Evolutionary conservation across 345 rosid species (phyloP).

Genomic region (Mercurialis annua): DNA sequence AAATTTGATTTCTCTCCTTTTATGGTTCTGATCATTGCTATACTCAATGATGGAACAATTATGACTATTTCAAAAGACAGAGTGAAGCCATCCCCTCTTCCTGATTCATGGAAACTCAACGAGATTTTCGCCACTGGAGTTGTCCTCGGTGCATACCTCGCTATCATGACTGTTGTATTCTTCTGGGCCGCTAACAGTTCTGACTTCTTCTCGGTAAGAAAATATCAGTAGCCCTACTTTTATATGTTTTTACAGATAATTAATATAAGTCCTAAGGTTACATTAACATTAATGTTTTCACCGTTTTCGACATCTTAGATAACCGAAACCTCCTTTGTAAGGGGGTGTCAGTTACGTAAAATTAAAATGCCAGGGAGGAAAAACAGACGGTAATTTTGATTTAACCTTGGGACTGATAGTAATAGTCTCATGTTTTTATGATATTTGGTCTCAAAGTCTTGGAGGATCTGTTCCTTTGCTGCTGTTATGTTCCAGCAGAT

Average conservation of each 20-base stretch:
- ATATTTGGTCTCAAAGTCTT: neutral
- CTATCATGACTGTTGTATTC: slow-evolving; percentile 84
- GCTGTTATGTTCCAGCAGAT: neutral
- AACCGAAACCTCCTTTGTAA: too few relatives aligned
- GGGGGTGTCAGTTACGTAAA: too few relatives aligned
- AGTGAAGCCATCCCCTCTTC: slow-evolving; percentile 82
- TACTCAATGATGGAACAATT: slow-evolving; percentile 83
- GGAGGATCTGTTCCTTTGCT: neutral
- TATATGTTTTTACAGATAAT: too few relatives aligned
- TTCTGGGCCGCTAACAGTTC: slow-evolving; percentile 65
- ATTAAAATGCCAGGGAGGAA: too few relatives aligned
- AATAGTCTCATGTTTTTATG: neutral
- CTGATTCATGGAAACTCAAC: slow-evolving; percentile 85
- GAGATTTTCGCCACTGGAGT: slow-evolving; percentile 87
- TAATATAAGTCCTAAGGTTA: too few relatives aligned
- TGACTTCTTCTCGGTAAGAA: slow-evolving; percentile 73
- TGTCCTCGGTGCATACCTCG: slow-evolving; percentile 77
- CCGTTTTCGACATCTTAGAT: too few relatives aligned
- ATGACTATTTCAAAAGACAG: slow-evolving; percentile 81
- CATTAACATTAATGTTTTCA: too few relatives aligned
- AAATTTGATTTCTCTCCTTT: slow-evolving; percentile 91
- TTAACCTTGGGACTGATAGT: too few relatives aligned
- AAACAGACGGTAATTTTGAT: too few relatives aligned
- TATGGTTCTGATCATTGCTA: slow-evolving; percentile 89
- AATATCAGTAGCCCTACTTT: neutral